A percentile compares a stretch with the other conserved stretches of the same genome.
Conservation (phyloP, 2,329 filamentous ascomycete genomes). For the Hypoxylon sp. region DNA sequence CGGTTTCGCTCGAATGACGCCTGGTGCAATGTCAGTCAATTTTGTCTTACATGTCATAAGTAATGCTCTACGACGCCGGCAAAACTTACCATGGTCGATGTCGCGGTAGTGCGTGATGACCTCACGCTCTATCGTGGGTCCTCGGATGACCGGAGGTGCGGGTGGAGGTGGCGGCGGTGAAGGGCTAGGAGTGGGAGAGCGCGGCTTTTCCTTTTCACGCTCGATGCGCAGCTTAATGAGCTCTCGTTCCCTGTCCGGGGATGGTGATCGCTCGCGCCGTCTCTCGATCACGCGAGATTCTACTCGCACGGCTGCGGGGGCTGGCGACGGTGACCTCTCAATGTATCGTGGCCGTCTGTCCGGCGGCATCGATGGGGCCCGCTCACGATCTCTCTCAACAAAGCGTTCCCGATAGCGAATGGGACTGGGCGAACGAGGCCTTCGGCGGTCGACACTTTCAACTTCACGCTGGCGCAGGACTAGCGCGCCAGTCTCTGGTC, state of each 20-base stretch:
- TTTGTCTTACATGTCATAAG: slow-evolving; percentile 10
- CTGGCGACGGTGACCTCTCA: slow-evolving; percentile 55
- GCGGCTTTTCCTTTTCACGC: slow-evolving; percentile 57
- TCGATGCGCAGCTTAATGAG: slow-evolving; percentile 63
- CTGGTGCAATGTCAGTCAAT: slow-evolving; percentile 51
- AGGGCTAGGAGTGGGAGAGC: slow-evolving; percentile 59
- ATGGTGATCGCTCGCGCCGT: slow-evolving; percentile 52
- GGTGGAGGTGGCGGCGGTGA: slow-evolving; percentile 67
- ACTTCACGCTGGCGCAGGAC: slow-evolving; percentile 67
- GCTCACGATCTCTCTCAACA: slow-evolving; percentile 58
- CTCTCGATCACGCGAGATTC: slow-evolving; percentile 47
- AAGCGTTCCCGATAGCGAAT: slow-evolving; percentile 58
- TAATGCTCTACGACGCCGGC: slow-evolving; percentile 1
- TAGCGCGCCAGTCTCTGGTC: slow-evolving; percentile 62
- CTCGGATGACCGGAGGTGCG: slow-evolving; percentile 75
- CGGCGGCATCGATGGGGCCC: slow-evolving; percentile 54
- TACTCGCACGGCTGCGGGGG: slow-evolving; percentile 43
- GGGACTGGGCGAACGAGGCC: slow-evolving; percentile 59
- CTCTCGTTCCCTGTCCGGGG: slow-evolving; percentile 56
- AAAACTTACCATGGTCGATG: slow-evolving; percentile 81
- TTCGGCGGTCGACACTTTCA: slow-evolving; percentile 63
- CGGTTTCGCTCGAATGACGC: slow-evolving; percentile 57
- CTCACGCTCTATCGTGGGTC: slow-evolving; percentile 86
- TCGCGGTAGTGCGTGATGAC: slow-evolving; percentile 90
- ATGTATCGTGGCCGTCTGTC: slow-evolving; percentile 58